Percentiles rank a stretch among this genome's conserved stretches.
Evolutionary conservation across 1,284 basidiomycete genomes (phyloP).

Genomic region (Microbotryum violaceum): DNA sequence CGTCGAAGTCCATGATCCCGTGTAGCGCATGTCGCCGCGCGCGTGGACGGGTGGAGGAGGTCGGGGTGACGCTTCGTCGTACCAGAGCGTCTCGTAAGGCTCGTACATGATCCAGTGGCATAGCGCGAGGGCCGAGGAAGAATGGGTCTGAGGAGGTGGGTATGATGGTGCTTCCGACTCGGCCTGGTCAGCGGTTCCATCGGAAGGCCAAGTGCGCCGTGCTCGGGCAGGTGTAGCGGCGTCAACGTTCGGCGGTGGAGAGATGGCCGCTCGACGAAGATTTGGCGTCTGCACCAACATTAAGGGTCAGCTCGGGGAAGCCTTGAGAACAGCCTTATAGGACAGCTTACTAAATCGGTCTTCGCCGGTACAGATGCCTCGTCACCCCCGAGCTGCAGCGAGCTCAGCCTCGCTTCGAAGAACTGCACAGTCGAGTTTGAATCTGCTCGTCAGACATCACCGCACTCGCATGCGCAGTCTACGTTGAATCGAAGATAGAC

Average conservation of each 20-base stretch:
- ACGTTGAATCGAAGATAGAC: background rate
- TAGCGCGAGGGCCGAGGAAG: conserved; percentile 30
- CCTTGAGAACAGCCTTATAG: background rate
- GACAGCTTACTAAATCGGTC: no score
- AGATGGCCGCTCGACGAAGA: background rate
- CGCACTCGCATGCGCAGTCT: background rate
- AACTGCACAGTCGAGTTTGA: conserved; percentile 13
- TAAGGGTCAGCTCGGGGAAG: background rate
- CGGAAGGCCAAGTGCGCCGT: conserved; percentile 14
- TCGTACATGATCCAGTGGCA: conserved; percentile 33
- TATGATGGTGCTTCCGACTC: conserved; percentile 22
- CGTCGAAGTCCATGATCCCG: conserved; percentile 17
- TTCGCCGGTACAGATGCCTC: background rate
- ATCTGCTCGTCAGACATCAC: background rate
- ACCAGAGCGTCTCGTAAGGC: conserved; percentile 11
- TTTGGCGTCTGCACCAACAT: background rate
- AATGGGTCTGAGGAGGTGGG: conserved; percentile 23
- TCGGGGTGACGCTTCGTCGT: background rate
- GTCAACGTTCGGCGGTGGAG: background rate
- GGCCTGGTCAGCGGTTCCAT: conserved; percentile 1
- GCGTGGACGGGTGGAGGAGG: conserved; percentile 21
- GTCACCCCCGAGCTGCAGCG: background rate
- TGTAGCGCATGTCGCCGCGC: conserved; percentile 28
- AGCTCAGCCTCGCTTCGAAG: conserved; percentile 12
- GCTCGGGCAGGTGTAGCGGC: conserved; percentile 5